phyloP scores from a whole-genome alignment of 495 filamentous ascomycete genomes.

The Aspergillus biplanus region DNA sequence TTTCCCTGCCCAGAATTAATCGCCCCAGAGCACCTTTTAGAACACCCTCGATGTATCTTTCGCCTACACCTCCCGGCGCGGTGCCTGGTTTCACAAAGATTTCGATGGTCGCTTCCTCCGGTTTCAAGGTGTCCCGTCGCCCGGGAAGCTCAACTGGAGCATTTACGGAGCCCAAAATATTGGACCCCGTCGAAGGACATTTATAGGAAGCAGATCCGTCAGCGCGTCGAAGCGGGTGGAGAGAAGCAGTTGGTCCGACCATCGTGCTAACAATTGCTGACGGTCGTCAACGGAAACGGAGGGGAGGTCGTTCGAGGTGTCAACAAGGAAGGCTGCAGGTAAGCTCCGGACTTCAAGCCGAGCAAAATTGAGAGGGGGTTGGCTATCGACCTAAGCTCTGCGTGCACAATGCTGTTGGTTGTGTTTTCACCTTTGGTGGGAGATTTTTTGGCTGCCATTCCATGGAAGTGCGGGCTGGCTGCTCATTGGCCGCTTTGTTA shows the following conservation, averaged over 20 bases:
- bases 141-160: conserved; percentile 86
- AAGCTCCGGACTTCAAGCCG: background rate
- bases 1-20: conserved; percentile 41
- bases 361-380: too few species aligned
- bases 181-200: conserved; percentile 68
- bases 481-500: too few species aligned
- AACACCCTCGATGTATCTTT: conserved; percentile 54
- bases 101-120: conserved; percentile 88
- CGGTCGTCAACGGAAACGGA: too few species aligned
- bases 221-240: conserved; percentile 65
- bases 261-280: conserved; percentile 26
- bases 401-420: too few species aligned
- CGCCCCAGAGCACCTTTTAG: conserved; percentile 35
- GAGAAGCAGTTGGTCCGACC: conserved; percentile 41
- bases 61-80: conserved; percentile 70
- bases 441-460: too few species aligned
- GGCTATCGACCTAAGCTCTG: too few species aligned
- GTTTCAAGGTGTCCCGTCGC: conserved; percentile 77
- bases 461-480: too few species aligned
- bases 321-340: background rate
- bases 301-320: too few species aligned
- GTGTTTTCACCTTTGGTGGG: too few species aligned
- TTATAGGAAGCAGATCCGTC: conserved; percentile 90
- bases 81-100: conserved; percentile 82
- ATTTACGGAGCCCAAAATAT: conserved; percentile 82